Percentiles rank a stretch among this genome's conserved stretches.
These are phyloP conservation scores for Paramyrothecium sp. DNA, from an alignment of 2,329 filamentous ascomycete genomes.

Conservation along the genomic window DNA sequence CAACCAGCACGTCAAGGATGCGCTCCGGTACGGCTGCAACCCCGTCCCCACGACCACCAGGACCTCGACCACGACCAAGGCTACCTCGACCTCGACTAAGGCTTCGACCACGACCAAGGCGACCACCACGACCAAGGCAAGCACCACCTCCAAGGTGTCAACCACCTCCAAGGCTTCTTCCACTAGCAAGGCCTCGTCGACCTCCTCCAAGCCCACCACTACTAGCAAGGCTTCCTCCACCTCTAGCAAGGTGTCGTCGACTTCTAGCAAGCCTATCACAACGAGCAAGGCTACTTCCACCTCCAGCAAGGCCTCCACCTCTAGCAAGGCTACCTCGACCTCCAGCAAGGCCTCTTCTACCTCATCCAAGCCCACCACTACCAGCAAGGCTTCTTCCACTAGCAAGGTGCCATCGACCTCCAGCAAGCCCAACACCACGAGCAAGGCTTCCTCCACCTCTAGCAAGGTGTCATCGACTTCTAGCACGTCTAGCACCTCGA, in stretches of 20 bases:
- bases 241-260: background rate
- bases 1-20: slow-evolving; percentile 33
- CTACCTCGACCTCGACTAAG: slow-evolving; percentile 4
- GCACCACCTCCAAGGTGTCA: slow-evolving; percentile 1
- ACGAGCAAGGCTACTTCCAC: slow-evolving; percentile 9
- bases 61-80: slow-evolving; percentile 15
- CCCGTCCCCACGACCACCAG: slow-evolving; percentile 21
- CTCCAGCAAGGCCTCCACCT: slow-evolving; percentile 3
- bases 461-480: slow-evolving; percentile 2
- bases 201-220: slow-evolving; percentile 3
- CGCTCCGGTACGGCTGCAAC: slow-evolving; percentile 34
- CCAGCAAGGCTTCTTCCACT: slow-evolving; percentile 3
- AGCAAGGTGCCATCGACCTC: slow-evolving; percentile 9
- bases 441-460: slow-evolving; percentile 1
- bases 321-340: slow-evolving; percentile 1
- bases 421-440: slow-evolving; percentile 3
- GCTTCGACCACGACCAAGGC: slow-evolving; percentile 7
- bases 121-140: slow-evolving; percentile 7
- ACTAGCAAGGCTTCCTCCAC: slow-evolving; percentile 3
- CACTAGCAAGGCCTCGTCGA: slow-evolving; percentile 9
- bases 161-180: slow-evolving; percentile 6
- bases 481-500: slow-evolving; percentile 2
- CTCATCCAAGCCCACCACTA: background rate
- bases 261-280: slow-evolving; percentile 2
- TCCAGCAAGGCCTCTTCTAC: slow-evolving; percentile 2